Evolutionary conservation across 495 filamentous ascomycete species (phyloP), one percentile per base, ranked within the genome.

Genomic region (Extremus antarcticus): DNA sequence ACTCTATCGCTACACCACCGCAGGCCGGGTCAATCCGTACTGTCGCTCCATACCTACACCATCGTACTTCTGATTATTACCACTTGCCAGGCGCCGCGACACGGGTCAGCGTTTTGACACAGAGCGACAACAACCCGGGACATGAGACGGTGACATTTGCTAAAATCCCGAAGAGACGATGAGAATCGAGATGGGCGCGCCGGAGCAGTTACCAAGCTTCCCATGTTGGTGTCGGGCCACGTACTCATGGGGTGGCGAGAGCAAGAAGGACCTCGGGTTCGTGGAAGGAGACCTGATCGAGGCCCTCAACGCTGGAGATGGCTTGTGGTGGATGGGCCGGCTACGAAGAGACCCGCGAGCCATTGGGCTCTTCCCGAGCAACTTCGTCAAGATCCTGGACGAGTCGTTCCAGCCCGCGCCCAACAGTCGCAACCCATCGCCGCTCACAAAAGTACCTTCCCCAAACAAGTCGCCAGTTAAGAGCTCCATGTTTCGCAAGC

Each of bases 231-330:
- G 87, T 63, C 82, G 87, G 66, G 92, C 92, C 10, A 81, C 94
- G 47, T 97, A 96, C 67, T 96, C 90, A 38, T 98, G 87, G 87
- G 89, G 90, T 65, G 92, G 91, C 76, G 92, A 98, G 80, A 90
- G 87, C 2, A 94, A 91, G 71, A 81, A 83, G 61, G 92, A 98
- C 66, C 76, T 98, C 51, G 92, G 92, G 19, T 97, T 98, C 68
- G 83, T 97, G 57, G 94, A 98, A 68, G 92, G 94, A 43, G 92
- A 98, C 71, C 72, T 97, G 56, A 98, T 98, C 65, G 92, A 98
- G 79, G 95, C 90, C 66, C 76, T 98, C 19, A 98, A 97, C 68
- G 92, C 92, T 1, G 92, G 92, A 50, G 92, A 98, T 71, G 94
- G 94, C 24, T 86, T 86, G 51, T 98, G 92, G 94, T 98, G 92